Conservation (phyloP, 495 filamentous ascomycete genomes). For the Talaromyces liani region DNA sequence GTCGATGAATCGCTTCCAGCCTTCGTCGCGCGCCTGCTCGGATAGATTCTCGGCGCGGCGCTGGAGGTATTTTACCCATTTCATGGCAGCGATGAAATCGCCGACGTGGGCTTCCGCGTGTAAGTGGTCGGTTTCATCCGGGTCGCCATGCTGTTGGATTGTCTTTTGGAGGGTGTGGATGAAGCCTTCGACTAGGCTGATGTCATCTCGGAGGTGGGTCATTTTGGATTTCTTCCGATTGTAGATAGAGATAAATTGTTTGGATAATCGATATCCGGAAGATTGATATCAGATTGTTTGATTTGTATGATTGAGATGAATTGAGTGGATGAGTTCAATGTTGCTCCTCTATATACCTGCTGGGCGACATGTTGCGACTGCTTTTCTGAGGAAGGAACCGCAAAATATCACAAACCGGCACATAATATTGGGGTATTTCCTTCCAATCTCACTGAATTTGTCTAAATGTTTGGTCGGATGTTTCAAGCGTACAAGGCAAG, state of each 20-base stretch:
- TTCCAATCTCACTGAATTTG: neutral
- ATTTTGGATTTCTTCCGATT: neutral
- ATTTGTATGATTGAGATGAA: neutral
- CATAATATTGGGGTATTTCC: neutral
- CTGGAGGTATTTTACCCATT: neutral
- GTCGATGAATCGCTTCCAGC: neutral
- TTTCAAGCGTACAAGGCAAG: neutral
- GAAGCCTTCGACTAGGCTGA: neutral
- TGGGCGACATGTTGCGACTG: neutral
- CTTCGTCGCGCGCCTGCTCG: neutral
- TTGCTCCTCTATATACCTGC: neutral
- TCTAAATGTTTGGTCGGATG: neutral
- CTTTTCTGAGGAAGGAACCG: neutral
- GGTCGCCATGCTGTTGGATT: neutral
- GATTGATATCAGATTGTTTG: neutral
- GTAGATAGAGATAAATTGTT: neutral
- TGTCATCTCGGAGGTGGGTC: neutral
- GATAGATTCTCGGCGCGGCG: neutral
- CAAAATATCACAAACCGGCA: neutral
- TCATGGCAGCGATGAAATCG: neutral
- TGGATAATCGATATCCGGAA: neutral
- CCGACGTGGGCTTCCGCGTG: neutral
- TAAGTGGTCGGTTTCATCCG: neutral
- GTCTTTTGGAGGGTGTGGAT: neutral
- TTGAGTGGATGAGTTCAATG: neutral